Evolutionary conservation across 805 yeast genomes (phyloP).

Genomic region (Zygosaccharomyces bisporus): DNA sequence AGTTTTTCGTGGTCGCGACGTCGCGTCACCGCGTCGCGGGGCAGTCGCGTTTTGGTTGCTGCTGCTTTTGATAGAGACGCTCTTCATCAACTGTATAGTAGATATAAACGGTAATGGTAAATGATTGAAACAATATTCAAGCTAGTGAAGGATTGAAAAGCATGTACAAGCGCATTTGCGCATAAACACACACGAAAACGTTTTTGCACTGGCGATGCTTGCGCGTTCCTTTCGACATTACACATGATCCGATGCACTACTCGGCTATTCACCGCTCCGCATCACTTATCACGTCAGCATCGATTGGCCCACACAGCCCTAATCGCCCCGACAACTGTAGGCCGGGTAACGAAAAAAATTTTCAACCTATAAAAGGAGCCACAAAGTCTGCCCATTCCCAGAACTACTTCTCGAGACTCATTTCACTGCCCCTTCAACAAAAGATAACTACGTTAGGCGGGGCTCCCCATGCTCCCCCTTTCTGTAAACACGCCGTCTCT

Average conservation of each 20-base stretch:
- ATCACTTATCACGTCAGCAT: too few species aligned
- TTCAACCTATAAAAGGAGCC: constrained; percentile 1
- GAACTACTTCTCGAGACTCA: neutral
- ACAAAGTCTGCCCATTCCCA: neutral
- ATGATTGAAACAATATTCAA: too few species aligned
- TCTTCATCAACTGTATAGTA: neutral
- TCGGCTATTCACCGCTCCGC: too few species aligned
- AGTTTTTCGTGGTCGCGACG: constrained; percentile 5
- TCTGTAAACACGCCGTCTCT: constrained; percentile 1
- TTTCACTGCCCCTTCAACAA: neutral
- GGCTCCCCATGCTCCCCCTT: neutral
- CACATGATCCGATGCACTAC: too few species aligned
- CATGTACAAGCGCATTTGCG: too few species aligned
- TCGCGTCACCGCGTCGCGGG: neutral
- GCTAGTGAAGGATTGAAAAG: too few species aligned
- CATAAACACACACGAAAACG: too few species aligned
- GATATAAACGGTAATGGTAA: neutral
- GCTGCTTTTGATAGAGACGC: neutral
- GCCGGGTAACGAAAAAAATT: neutral
- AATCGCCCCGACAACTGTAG: neutral
- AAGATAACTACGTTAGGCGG: too few species aligned
- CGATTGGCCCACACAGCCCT: neutral
- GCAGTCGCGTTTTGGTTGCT: neutral
- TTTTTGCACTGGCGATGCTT: too few species aligned
- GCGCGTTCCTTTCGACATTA: too few species aligned